phyloP scores from a whole-genome alignment of 2,329 filamentous ascomycete species.

The Sordariomycetes sp. region DNA sequence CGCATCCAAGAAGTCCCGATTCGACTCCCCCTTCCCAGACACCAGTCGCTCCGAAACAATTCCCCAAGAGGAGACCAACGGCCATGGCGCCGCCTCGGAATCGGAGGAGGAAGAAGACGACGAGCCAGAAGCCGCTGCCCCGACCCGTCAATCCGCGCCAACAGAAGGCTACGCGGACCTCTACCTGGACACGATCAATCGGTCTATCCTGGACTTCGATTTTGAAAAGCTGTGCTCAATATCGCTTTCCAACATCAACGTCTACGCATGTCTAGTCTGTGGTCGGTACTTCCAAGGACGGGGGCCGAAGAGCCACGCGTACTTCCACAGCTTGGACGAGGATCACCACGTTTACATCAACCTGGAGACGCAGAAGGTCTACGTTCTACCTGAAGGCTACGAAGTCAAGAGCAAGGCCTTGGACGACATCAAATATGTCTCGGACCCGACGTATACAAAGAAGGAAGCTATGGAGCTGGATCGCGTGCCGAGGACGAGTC shows the following conservation, averaged over 20 bases:
- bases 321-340: conserved; percentile 93
- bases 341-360: conserved; percentile 98
- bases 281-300: conserved; percentile 97
- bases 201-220: conserved; percentile 89
- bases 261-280: conserved; percentile 94
- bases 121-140: conserved; percentile 26
- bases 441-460: conserved; percentile 78
- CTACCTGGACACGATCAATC: conserved; percentile 95
- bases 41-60: conserved; percentile 20
- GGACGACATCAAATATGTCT: conserved; percentile 97
- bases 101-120: conserved; percentile 29
- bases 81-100: conserved; percentile 22
- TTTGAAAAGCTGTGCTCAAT: conserved; percentile 98
- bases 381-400: conserved; percentile 90
- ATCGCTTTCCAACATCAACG: conserved; percentile 94
- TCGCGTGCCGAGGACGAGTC: conserved; percentile 48
- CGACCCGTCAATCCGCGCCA: conserved; percentile 64
- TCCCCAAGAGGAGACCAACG: conserved; percentile 19
- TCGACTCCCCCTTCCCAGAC: conserved; percentile 26
- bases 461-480: conserved; percentile 76
- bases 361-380: conserved; percentile 86
- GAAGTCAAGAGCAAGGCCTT: conserved; percentile 91
- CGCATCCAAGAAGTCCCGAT: conserved; percentile 47
- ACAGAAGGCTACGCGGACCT: conserved; percentile 87
- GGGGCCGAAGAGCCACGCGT: conserved; percentile 89